A percentile compares a stretch with the other conserved stretches of the same genome.
phyloP scores from a whole-genome alignment of 768 basidiomycete species.

The Guyanaporus albipodus region DNA sequence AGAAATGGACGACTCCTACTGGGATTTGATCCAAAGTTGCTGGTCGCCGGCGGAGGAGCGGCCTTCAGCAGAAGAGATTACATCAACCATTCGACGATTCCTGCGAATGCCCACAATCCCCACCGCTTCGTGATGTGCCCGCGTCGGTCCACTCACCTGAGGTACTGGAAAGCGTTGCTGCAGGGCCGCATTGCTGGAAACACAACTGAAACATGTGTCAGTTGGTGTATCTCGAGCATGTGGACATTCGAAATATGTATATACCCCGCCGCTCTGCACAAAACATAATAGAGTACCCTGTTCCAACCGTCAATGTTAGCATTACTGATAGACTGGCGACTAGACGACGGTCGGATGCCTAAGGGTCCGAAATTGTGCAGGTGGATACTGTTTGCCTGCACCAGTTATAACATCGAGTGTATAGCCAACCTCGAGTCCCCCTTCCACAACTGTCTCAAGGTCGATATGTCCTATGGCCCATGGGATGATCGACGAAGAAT shows the following conservation, averaged over 20 bases:
- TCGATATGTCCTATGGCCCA: slow-evolving; percentile 73
- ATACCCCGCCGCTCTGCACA: slow-evolving; percentile 66
- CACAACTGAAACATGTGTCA: too few relatives aligned
- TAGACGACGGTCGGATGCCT: slow-evolving; percentile 28
- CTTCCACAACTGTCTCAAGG: slow-evolving; percentile 51
- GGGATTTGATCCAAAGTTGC: neutral
- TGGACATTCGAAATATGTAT: slow-evolving; percentile 15
- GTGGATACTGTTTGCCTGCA: slow-evolving; percentile 53
- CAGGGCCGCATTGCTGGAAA: too few relatives aligned
- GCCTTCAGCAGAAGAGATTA: neutral
- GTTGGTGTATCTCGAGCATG: neutral
- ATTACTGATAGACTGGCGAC: slow-evolving; percentile 90
- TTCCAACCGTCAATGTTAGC: slow-evolving; percentile 86
- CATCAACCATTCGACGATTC: neutral
- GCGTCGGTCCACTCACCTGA: neutral
- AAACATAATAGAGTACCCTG: slow-evolving; percentile 55
- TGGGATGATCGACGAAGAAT: neutral
- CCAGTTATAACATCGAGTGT: slow-evolving; percentile 94
- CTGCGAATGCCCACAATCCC: neutral
- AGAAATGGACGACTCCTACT: neutral
- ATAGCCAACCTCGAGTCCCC: slow-evolving; percentile 74
- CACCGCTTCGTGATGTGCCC: neutral
- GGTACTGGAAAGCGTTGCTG: too few relatives aligned
- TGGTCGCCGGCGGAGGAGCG: neutral
- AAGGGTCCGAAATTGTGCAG: neutral